Conservation (phyloP, 108 stramenopile species). For the Chaetoceros tenuissimus region DNA sequence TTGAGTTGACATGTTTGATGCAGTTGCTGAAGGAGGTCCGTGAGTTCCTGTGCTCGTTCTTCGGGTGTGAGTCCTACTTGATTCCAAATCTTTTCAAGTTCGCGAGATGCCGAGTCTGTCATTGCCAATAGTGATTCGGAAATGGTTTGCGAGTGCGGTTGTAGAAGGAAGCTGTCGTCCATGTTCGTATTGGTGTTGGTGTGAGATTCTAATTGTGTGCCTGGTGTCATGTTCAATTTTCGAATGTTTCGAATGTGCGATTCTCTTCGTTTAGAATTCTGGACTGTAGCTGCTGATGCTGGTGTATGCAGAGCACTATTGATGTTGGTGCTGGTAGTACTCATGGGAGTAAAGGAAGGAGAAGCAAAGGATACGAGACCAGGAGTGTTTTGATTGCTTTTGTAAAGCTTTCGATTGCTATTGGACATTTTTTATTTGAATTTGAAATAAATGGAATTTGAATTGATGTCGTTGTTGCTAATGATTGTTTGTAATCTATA, state of each 20-base stretch:
- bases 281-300: no score
- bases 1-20: conserved; percentile 58
- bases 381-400: no score
- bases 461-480: no score
- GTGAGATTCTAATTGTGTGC: background rate
- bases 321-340: no score
- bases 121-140: conserved; percentile 39
- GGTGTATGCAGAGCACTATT: no score
- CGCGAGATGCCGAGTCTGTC: conserved; percentile 49
- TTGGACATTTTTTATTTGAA: no score
- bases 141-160: conserved; percentile 47
- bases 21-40: conserved; percentile 55
- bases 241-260: background rate
- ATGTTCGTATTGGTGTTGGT: background rate
- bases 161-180: conserved; percentile 16
- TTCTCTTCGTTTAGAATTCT: background rate
- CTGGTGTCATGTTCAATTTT: background rate
- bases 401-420: no score
- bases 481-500: no score
- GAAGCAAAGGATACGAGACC: no score
- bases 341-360: no score
- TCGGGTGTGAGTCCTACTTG: conserved; percentile 70
- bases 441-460: no score
- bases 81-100: conserved; percentile 75
- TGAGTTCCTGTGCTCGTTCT: conserved; percentile 66